A percentile compares a stretch with the other conserved stretches of the same genome.
These are phyloP conservation scores for Letharia columbiana DNA, from an alignment of 495 filamentous ascomycete genomes.

Conservation along the genomic window DNA sequence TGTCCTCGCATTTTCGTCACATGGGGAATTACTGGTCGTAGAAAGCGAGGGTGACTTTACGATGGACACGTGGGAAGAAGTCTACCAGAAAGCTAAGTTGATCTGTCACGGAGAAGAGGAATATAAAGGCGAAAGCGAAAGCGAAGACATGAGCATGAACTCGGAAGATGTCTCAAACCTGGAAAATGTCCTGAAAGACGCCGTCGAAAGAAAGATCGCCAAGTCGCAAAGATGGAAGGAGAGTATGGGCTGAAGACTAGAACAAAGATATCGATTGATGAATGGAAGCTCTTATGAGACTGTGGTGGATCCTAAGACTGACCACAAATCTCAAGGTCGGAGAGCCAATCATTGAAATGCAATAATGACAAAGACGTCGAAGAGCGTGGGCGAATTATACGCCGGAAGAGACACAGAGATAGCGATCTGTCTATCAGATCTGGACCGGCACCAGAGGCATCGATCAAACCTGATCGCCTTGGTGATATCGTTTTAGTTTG, in stretches of 20 bases:
- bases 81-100: conserved; percentile 52
- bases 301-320: background rate
- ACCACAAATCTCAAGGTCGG: background rate
- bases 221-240: conserved; percentile 55
- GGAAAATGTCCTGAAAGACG: conserved; percentile 47
- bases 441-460: background rate
- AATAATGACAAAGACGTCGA: background rate
- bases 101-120: conserved; percentile 50
- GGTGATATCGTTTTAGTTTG: background rate
- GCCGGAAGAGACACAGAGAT: background rate
- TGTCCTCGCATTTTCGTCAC: conserved; percentile 67
- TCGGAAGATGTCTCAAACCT: conserved; percentile 24
- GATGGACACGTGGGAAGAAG: conserved; percentile 65
- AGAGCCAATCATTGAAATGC: background rate
- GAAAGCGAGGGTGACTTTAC: conserved; percentile 78
- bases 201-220: conserved; percentile 50
- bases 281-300: background rate
- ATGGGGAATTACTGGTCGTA: conserved; percentile 62
- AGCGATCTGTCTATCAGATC: background rate
- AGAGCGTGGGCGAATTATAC: background rate
- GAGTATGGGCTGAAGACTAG: conserved; percentile 13
- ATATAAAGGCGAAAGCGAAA: conserved; percentile 36
- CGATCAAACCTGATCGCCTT: background rate
- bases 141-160: conserved; percentile 27
- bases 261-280: background rate